A percentile compares a stretch with the other conserved stretches of the same genome.
Evolutionary conservation across 768 basidiomycete species (phyloP).

Genomic region (Mycena amicta): DNA sequence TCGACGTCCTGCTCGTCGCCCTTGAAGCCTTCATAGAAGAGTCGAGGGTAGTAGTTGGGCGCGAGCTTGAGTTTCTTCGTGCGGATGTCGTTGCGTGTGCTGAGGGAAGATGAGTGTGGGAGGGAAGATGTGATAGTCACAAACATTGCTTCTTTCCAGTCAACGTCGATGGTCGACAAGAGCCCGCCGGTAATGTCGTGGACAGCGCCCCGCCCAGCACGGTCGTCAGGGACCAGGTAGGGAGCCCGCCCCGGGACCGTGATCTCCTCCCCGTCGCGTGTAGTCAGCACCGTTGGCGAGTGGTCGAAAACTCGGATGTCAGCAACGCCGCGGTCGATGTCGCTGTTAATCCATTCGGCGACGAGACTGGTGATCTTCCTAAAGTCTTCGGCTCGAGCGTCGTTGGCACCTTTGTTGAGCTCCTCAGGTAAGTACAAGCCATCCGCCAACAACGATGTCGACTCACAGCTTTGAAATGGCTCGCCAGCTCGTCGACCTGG

Average conservation of each 20-base stretch:
- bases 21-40: slow-evolving; percentile 7
- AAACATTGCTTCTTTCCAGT: not conserved
- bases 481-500: not conserved
- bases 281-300: not conserved
- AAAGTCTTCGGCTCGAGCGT: slow-evolving; percentile 13
- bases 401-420: slow-evolving; percentile 18
- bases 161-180: slow-evolving; percentile 1
- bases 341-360: not conserved
- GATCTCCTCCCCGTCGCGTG: not conserved
- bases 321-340: not conserved
- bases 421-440: too few relatives aligned
- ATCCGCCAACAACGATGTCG: too few relatives aligned
- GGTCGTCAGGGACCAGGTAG: not conserved
- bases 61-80: not conserved
- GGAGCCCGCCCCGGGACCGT: not conserved
- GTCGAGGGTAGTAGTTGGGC: slow-evolving; percentile 4
- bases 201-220: not conserved
- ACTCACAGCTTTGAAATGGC: too few relatives aligned
- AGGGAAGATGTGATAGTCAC: slow-evolving; percentile 3
- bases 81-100: not conserved
- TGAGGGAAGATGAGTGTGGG: not conserved
- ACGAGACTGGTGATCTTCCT: not conserved
- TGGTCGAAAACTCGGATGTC: slow-evolving; percentile 4
- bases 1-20: slow-evolving; percentile 5
- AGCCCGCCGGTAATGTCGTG: slow-evolving; percentile 7